A percentile compares a stretch with the other conserved stretches of the same genome.
phyloP scores from a whole-genome alignment of 2,329 filamentous ascomycete genomes.

The Aspergillus aculeatinus region DNA sequence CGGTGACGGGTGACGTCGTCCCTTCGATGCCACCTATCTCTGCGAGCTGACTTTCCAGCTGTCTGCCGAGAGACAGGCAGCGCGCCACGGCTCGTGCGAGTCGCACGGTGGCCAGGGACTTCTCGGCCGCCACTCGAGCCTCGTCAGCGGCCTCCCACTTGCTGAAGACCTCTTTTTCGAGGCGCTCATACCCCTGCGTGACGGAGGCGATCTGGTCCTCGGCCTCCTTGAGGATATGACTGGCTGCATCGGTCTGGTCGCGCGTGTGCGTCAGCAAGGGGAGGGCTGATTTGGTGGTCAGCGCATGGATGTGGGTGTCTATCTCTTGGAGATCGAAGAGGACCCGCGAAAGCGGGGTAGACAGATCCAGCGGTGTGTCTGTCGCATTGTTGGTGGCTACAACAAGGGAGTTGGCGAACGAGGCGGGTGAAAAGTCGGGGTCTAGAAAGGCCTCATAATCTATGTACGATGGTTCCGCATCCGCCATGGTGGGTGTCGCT shows the following conservation, averaged over 20 bases:
- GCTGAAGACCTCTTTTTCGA: constrained; percentile 81
- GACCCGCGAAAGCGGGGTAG: constrained; percentile 87
- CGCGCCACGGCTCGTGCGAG: constrained; percentile 74
- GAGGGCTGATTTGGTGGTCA: constrained; percentile 80
- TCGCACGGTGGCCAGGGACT: constrained; percentile 76
- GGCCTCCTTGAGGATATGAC: constrained; percentile 70
- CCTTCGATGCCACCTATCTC: constrained; percentile 37
- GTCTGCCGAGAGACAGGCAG: constrained; percentile 76
- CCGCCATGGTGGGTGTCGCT: constrained; percentile 31
- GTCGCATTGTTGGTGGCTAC: constrained; percentile 87
- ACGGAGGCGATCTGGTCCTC: constrained; percentile 77
- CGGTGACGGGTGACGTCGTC: constrained; percentile 24
- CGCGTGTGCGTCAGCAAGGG: constrained; percentile 78
- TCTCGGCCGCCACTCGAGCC: constrained; percentile 71
- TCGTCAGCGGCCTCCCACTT: constrained; percentile 85
- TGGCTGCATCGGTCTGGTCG: constrained; percentile 69
- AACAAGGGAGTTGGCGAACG: constrained; percentile 86
- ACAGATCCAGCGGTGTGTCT: constrained; percentile 87
- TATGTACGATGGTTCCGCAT: constrained; percentile 71
- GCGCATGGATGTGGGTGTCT: constrained; percentile 87
- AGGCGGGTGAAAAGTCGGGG: constrained; percentile 74
- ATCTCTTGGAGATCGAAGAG: constrained; percentile 97
- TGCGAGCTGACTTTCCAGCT: constrained; percentile 72
- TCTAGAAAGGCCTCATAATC: constrained; percentile 91
- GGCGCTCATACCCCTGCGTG: constrained; percentile 78